Conservation (phyloP, 805 yeast species). For the Grigorovia humatica region DNA sequence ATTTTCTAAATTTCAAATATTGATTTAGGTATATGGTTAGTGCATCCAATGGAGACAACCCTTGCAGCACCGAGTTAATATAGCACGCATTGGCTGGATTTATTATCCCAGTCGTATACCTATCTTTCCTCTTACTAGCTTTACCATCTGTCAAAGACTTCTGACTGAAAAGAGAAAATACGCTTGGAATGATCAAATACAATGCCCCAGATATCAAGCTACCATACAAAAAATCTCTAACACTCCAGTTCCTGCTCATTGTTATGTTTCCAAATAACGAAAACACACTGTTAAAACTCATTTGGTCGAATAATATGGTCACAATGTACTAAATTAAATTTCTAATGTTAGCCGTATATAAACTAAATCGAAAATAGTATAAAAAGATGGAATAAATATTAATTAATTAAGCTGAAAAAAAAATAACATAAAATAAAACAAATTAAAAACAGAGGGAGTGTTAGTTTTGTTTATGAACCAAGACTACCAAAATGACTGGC, state of each 20-base stretch:
- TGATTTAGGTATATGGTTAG: constrained; percentile 45
- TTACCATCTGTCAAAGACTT: constrained; percentile 16
- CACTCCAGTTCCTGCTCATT: background rate
- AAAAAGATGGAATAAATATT: too few relatives aligned
- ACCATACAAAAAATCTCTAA: constrained; percentile 15
- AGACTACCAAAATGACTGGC: constrained; percentile 79
- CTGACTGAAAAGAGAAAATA: constrained; percentile 9
- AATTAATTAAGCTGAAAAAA: background rate
- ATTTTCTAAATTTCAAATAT: background rate
- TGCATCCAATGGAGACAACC: constrained; percentile 52
- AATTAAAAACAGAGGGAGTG: background rate
- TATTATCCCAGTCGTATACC: constrained; percentile 69
- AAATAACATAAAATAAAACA: background rate
- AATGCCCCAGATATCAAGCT: constrained; percentile 7
- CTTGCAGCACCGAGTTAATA: constrained; percentile 83
- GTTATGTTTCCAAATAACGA: too few relatives aligned
- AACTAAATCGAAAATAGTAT: background rate
- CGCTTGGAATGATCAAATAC: constrained; percentile 14
- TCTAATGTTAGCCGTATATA: background rate
- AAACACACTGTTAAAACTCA: too few relatives aligned
- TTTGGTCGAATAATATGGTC: too few relatives aligned
- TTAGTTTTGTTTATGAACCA: constrained; percentile 32
- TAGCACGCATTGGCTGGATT: constrained; percentile 85
- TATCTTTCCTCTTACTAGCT: constrained; percentile 46
- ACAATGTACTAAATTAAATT: background rate